These are phyloP conservation scores for Suillus cothurnatus DNA, from an alignment of 768 basidiomycete genomes.

Conservation along the genomic window DNA sequence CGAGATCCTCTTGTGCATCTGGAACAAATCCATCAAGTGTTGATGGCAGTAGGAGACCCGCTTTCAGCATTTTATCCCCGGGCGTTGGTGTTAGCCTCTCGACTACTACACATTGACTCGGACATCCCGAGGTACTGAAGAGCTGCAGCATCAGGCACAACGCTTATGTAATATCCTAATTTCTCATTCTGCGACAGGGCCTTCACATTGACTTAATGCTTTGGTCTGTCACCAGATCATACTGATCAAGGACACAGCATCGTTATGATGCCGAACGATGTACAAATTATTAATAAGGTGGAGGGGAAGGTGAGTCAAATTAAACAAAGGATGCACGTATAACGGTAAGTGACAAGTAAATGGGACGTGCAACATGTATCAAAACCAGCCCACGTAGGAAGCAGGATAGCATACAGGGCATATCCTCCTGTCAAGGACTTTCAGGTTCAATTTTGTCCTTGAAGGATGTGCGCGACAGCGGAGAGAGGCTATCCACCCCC, in stretches of 20 bases:
- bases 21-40: no score
- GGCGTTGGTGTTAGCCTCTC: no score
- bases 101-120: no score
- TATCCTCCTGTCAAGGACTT: neutral
- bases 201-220: no score
- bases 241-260: neutral
- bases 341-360: neutral
- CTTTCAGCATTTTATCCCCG: no score
- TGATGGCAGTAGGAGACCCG: no score
- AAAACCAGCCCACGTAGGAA: neutral
- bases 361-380: neutral
- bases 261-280: neutral
- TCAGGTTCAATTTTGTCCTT: conserved; percentile 5
- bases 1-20: no score
- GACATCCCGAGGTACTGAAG: no score
- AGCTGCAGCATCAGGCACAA: no score
- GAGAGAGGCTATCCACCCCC: conserved; percentile 10
- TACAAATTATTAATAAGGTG: neutral
- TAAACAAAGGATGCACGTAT: neutral
- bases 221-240: neutral
- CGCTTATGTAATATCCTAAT: no score
- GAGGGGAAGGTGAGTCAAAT: neutral
- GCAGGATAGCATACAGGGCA: neutral
- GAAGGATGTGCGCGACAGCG: conserved; percentile 10
- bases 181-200: no score